Conservation (phyloP, 78 protist species). For the Acrasis kona region DNA sequence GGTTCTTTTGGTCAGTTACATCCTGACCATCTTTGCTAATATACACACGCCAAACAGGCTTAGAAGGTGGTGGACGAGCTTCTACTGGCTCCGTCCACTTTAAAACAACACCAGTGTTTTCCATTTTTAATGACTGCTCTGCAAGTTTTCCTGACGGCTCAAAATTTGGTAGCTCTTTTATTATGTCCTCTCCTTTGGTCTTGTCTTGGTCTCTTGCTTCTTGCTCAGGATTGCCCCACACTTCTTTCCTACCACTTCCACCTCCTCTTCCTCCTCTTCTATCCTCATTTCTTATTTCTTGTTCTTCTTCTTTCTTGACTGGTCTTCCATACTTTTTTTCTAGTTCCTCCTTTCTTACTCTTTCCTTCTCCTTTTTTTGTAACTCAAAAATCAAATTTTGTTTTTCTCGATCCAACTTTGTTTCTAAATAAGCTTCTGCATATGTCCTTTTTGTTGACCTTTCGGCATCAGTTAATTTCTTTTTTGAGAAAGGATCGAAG, state of each 20-base stretch:
- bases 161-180: constrained; percentile 54
- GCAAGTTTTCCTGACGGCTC: constrained; percentile 41
- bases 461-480: too few species aligned
- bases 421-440: not conserved
- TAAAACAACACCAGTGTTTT: constrained; percentile 37
- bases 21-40: constrained; percentile 53
- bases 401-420: not conserved
- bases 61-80: constrained; percentile 33
- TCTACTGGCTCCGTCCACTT: constrained; percentile 65
- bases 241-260: not conserved
- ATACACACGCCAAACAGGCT: constrained; percentile 67
- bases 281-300: constrained; percentile 3
- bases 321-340: not conserved
- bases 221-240: not conserved
- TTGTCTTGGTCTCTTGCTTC: not conserved
- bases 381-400: not conserved
- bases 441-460: not conserved
- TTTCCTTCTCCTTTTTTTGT: constrained; percentile 1
- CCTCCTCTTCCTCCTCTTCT: not conserved
- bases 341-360: not conserved
- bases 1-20: not conserved
- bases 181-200: not conserved
- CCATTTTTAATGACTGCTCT: too few species aligned
- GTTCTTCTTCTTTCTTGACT: not conserved
- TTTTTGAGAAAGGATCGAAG: too few species aligned